These are phyloP conservation scores for Aciculoconidium aculeatum DNA, from an alignment of 805 yeast species.

Conservation along the genomic window DNA sequence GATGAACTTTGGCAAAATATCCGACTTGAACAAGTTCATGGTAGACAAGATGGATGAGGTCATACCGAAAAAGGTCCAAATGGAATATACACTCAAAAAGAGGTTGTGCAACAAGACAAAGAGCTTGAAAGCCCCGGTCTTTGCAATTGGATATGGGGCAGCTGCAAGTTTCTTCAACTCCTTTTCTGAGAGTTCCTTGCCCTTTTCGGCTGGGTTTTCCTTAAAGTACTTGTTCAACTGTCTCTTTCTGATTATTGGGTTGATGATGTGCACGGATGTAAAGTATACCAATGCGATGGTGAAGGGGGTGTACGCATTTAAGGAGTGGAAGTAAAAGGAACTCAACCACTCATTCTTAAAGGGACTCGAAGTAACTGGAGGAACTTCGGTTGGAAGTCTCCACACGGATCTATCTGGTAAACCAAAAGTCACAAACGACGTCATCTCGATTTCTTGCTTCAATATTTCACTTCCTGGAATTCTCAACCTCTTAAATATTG, in stretches of 20 bases:
- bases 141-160: constrained; percentile 49
- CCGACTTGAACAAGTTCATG: constrained; percentile 18
- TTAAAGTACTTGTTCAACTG: constrained; percentile 31
- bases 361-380: constrained; percentile 31
- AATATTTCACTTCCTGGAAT: too few species aligned
- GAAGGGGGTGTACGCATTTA: constrained; percentile 50
- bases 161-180: constrained; percentile 38
- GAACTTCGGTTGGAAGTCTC: constrained; percentile 22
- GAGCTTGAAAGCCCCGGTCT: constrained; percentile 39
- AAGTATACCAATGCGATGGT: constrained; percentile 56
- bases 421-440: constrained; percentile 26
- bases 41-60: constrained; percentile 42
- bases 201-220: constrained; percentile 16
- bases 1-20: constrained; percentile 9
- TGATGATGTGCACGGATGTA: constrained; percentile 48
- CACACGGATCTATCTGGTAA: constrained; percentile 29
- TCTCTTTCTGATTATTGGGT: constrained; percentile 42
- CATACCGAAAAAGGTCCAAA: constrained; percentile 71
- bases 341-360: constrained; percentile 26
- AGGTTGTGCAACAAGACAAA: constrained; percentile 59
- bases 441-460: too few species aligned
- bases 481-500: too few species aligned
- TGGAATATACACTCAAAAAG: constrained; percentile 57
- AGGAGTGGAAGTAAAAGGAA: constrained; percentile 31
- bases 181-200: constrained; percentile 12